These are phyloP conservation scores for Malus asiatica DNA, from an alignment of 306 rosid genomes.

Conservation along the genomic window DNA sequence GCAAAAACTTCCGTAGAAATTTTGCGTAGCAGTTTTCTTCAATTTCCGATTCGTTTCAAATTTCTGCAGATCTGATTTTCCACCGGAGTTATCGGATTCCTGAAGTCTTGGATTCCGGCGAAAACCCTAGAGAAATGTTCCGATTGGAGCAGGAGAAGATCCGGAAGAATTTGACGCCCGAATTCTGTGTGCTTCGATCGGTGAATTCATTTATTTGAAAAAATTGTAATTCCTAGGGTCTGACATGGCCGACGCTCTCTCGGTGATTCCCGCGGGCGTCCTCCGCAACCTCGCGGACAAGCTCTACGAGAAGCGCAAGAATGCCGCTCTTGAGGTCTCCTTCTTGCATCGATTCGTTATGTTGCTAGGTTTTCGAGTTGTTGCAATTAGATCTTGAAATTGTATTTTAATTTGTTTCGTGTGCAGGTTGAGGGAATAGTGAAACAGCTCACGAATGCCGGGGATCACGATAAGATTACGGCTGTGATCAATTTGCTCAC, in stretches of 20 bases:
- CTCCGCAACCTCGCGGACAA: slow-evolving; percentile 94
- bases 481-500: slow-evolving; percentile 75
- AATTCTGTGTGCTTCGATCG: background rate
- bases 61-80: slow-evolving; percentile 18
- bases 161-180: slow-evolving; percentile 36
- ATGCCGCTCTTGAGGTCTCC: slow-evolving; percentile 92
- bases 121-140: slow-evolving; percentile 31
- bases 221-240: slow-evolving; percentile 10
- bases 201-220: background rate
- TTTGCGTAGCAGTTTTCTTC: background rate
- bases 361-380: slow-evolving; percentile 34
- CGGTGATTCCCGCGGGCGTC: slow-evolving; percentile 60
- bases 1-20: background rate
- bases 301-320: slow-evolving; percentile 96
- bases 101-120: background rate
- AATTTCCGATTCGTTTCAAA: background rate
- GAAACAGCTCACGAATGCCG: slow-evolving; percentile 65
- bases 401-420: background rate
- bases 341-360: slow-evolving; percentile 19
- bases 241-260: slow-evolving; percentile 67
- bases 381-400: slow-evolving; percentile 14
- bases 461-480: slow-evolving; percentile 78
- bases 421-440: slow-evolving; percentile 89
- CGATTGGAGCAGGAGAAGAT: slow-evolving; percentile 46
- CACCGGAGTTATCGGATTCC: background rate